These are phyloP conservation scores for Datura wrightii DNA, from an alignment of 257 asterid genomes.

Conservation along the genomic window DNA sequence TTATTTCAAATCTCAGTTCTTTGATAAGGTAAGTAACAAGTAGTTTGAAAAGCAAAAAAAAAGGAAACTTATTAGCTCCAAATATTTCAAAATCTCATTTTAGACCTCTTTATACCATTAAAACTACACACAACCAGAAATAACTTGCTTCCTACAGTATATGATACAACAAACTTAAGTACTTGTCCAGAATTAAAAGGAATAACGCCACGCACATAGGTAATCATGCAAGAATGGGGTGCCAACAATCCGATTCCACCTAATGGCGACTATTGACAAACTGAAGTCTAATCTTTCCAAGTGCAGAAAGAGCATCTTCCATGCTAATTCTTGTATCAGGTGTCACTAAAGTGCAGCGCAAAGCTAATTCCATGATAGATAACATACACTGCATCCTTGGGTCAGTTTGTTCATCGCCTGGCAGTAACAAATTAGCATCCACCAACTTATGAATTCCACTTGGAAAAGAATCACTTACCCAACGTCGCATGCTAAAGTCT, in stretches of 20 bases:
- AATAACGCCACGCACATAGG: neutral
- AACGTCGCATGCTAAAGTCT: neutral
- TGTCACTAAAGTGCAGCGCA: neutral
- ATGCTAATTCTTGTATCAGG: neutral
- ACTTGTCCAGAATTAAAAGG: neutral
- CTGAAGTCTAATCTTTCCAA: slow-evolving; percentile 17
- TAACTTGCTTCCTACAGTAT: neutral
- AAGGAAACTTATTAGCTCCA: too few species aligned
- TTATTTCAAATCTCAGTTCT: too few species aligned
- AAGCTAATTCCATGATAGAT: slow-evolving; percentile 15
- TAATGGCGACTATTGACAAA: neutral
- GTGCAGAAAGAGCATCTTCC: neutral
- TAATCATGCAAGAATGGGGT: neutral
- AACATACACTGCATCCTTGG: neutral
- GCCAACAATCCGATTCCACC: neutral
- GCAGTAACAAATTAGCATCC: neutral
- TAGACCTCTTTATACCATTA: neutral
- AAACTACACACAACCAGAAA: too few species aligned
- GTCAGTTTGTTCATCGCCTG: neutral
- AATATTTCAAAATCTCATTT: too few species aligned
- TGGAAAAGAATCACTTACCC: neutral
- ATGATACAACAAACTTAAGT: neutral
- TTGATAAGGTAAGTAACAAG: too few species aligned
- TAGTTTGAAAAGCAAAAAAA: too few species aligned
- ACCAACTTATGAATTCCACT: neutral